A percentile compares a stretch with the other conserved stretches of the same genome.
Conservation (phyloP, 805 yeast species). For the Kluyveromyces dobzhanskii region DNA sequence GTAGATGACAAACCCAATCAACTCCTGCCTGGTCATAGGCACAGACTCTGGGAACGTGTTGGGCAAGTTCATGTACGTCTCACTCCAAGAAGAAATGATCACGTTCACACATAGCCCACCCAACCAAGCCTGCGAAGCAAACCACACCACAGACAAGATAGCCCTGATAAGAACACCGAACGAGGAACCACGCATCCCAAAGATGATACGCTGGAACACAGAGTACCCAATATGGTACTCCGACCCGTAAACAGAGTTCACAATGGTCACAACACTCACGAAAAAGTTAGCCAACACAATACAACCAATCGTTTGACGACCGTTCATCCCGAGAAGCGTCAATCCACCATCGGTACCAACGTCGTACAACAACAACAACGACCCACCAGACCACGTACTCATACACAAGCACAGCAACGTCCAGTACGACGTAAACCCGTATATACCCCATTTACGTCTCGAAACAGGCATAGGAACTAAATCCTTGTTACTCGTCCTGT, state of each 20-base stretch:
- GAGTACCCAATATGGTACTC: slow-evolving; percentile 33
- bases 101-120: slow-evolving; percentile 32
- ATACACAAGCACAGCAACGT: slow-evolving; percentile 30
- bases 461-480: slow-evolving; percentile 31
- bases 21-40: slow-evolving; percentile 32
- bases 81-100: slow-evolving; percentile 21
- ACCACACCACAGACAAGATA: slow-evolving; percentile 32
- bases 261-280: slow-evolving; percentile 15
- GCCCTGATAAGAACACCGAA: slow-evolving; percentile 31
- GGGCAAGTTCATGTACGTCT: slow-evolving; percentile 18
- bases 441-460: slow-evolving; percentile 31
- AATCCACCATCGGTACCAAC: background rate
- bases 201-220: slow-evolving; percentile 30
- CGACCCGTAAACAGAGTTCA: slow-evolving; percentile 22
- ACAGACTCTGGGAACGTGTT: slow-evolving; percentile 24
- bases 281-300: slow-evolving; percentile 16
- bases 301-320: slow-evolving; percentile 25
- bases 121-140: slow-evolving; percentile 32
- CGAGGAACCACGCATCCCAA: slow-evolving; percentile 30
- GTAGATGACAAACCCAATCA: slow-evolving; percentile 34
- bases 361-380: slow-evolving; percentile 22
- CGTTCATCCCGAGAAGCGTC: slow-evolving; percentile 10
- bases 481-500: slow-evolving; percentile 27
- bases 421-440: slow-evolving; percentile 32
- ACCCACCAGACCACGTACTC: slow-evolving; percentile 31